These are phyloP conservation scores for Aureobasidium sp. DNA, from an alignment of 2,329 filamentous ascomycete species.

Conservation along the genomic window DNA sequence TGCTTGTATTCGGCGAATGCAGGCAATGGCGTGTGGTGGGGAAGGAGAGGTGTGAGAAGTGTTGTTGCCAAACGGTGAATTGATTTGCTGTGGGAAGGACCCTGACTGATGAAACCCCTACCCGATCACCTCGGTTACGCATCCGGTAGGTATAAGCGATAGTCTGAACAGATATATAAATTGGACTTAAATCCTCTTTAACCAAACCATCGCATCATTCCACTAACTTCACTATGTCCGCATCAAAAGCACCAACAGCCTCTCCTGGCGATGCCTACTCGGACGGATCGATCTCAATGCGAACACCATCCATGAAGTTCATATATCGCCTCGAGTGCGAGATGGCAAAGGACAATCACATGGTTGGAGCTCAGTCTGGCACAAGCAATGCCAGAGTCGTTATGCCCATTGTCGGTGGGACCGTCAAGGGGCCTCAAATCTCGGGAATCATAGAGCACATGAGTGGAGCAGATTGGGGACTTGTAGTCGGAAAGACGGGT, in stretches of 20 bases:
- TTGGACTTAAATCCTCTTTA: not conserved
- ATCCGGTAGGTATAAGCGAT: not conserved
- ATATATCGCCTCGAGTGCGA: slow-evolving; percentile 19
- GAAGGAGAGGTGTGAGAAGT: not conserved
- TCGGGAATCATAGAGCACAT: slow-evolving; percentile 15
- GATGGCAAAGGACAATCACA: slow-evolving; percentile 15
- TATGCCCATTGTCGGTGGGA: slow-evolving; percentile 17
- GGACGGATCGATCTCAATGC: slow-evolving; percentile 10
- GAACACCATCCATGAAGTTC: slow-evolving; percentile 17
- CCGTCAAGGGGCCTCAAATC: slow-evolving; percentile 16
- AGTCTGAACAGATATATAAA: not conserved
- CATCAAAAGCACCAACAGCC: not conserved
- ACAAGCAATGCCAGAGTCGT: slow-evolving; percentile 14
- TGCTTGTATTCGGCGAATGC: not conserved
- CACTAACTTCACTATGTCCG: not conserved
- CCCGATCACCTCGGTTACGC: not conserved
- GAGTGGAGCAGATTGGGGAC: slow-evolving; percentile 19
- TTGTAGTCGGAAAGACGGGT: slow-evolving; percentile 10
- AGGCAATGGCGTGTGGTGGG: not conserved
- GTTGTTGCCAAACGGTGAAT: not conserved
- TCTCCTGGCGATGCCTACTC: not conserved
- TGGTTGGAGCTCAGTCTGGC: slow-evolving; percentile 15
- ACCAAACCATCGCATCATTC: not conserved
- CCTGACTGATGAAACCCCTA: not conserved
- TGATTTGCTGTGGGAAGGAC: not conserved